Base-by-base conservation (phyloP, 208 protist species). In the Crithidia expoeki region DNA sequence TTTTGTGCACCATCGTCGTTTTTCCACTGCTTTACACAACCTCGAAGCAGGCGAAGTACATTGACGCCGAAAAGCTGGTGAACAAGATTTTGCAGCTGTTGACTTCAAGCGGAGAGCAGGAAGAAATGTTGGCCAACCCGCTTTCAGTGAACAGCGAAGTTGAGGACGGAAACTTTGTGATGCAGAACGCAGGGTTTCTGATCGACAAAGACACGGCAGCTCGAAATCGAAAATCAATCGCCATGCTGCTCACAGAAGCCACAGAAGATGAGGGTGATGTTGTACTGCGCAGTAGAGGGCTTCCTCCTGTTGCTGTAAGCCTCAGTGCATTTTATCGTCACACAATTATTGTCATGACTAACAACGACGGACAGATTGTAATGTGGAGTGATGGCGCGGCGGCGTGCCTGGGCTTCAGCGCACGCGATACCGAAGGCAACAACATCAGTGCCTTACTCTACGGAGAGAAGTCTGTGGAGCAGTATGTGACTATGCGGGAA, bases 391-490 rank as follows among this genome's bases (percentile, higher is more conserved):
- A 88, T 63, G 86, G 80, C n/a, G 83, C 78, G 14, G 72, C 64
- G 14, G 47, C 68, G 23, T 76, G 71, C 34, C 77, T 80, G 32
- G 83, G 80, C 4, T 92, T 88, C 59, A 85, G 65, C 42, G 70
- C 78, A 5, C 74, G 75, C 50, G 82, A 91, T 50, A 81, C 77
- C 0, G 82, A 87, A 55, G 85, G 82, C 23, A 80, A 81, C 57
- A 81, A 91, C 59, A 83, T 91, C 52, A 80, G 61, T 58, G 76
- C 71, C n/a, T 66, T 92, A 33, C 79, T 92, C 19, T 88, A 77
- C 34, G 86, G 86, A 36, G 83, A 86, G 17, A 83, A 81, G 40
- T 84, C 85, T 1, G 66, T 91, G 14, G 76, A 88, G 25, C 68
- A 84, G 58, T 91, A 91, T 59, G 61, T 71, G 2, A 86, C 72